Evolutionary conservation across 495 filamentous ascomycete genomes (phyloP).

Genomic region (Penicillium ochrochloron): DNA sequence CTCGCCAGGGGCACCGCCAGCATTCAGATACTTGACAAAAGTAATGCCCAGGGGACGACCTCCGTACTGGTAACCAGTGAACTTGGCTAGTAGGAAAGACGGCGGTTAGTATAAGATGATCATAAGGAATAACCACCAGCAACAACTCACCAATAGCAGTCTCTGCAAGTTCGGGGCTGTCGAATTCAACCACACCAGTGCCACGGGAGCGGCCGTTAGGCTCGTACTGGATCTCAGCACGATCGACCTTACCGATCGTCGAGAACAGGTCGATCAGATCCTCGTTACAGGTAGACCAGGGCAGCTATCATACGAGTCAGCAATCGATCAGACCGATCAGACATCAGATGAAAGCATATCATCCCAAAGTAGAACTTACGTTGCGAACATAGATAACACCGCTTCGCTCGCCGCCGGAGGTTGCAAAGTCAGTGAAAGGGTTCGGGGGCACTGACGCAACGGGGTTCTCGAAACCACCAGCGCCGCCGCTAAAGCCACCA

Average conservation of each 20-base stretch:
- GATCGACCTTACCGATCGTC: constrained; percentile 96
- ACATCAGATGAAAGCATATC: too few species aligned
- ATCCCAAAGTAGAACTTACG: constrained; percentile 60
- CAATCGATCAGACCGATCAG: background rate
- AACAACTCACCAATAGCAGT: constrained; percentile 75
- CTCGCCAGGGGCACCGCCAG: constrained; percentile 61
- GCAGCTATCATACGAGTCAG: constrained; percentile 63
- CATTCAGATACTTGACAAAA: constrained; percentile 87
- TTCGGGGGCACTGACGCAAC: constrained; percentile 67
- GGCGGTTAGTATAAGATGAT: constrained; percentile 19
- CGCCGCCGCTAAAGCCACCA: constrained; percentile 39
- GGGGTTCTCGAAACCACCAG: constrained; percentile 46
- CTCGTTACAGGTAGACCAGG: constrained; percentile 98
- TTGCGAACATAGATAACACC: constrained; percentile 94
- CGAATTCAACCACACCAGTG: constrained; percentile 94
- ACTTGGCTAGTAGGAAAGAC: constrained; percentile 65
- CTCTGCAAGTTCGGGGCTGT: constrained; percentile 79
- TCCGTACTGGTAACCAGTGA: constrained; percentile 96
- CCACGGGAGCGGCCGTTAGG: constrained; percentile 93
- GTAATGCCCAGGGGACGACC: constrained; percentile 90
- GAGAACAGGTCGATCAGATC: constrained; percentile 95
- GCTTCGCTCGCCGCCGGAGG: constrained; percentile 81
- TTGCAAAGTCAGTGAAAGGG: constrained; percentile 93
- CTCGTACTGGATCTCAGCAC: constrained; percentile 98
- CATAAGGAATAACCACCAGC: background rate